Conservation (phyloP, 208 protist species). For the Trypanosoma brucei region DNA sequence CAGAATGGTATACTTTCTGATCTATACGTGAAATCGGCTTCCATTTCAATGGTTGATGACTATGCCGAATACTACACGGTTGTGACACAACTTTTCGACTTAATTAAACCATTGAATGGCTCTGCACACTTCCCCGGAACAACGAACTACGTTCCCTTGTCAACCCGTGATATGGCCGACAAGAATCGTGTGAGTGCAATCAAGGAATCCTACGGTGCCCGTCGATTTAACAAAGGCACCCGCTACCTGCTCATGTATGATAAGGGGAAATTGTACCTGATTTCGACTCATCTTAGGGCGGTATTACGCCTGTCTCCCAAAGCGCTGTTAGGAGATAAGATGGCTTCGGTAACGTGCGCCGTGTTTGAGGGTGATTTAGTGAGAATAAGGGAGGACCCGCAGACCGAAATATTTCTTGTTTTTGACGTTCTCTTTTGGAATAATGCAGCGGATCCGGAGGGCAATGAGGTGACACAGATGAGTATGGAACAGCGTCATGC, state of each 20-base stretch:
- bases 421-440: slow-evolving; percentile 80
- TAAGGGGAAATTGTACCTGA: slow-evolving; percentile 56
- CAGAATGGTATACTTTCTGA: slow-evolving; percentile 45
- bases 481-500: slow-evolving; percentile 57
- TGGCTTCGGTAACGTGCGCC: slow-evolving; percentile 41
- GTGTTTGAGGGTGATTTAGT: slow-evolving; percentile 75
- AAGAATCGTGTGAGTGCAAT: slow-evolving; percentile 55
- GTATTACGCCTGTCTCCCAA: slow-evolving; percentile 52
- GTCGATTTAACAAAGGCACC: slow-evolving; percentile 53
- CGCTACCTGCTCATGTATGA: slow-evolving; percentile 49
- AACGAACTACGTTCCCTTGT: slow-evolving; percentile 56
- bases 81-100: slow-evolving; percentile 54
- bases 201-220: slow-evolving; percentile 62
- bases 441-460: slow-evolving; percentile 29
- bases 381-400: slow-evolving; percentile 33
- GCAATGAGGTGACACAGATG: slow-evolving; percentile 56
- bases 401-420: slow-evolving; percentile 68
- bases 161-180: slow-evolving; percentile 64
- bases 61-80: slow-evolving; percentile 68
- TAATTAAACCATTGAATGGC: slow-evolving; percentile 36
- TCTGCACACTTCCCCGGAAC: slow-evolving; percentile 44
- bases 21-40: slow-evolving; percentile 52
- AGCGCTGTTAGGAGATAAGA: slow-evolving; percentile 55
- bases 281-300: slow-evolving; percentile 73
- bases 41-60: slow-evolving; percentile 63